Percentiles rank a stretch among this genome's conserved stretches.
Conservation (phyloP, 192 early-diverging fungal species). For the Umbelopsis sp. region DNA sequence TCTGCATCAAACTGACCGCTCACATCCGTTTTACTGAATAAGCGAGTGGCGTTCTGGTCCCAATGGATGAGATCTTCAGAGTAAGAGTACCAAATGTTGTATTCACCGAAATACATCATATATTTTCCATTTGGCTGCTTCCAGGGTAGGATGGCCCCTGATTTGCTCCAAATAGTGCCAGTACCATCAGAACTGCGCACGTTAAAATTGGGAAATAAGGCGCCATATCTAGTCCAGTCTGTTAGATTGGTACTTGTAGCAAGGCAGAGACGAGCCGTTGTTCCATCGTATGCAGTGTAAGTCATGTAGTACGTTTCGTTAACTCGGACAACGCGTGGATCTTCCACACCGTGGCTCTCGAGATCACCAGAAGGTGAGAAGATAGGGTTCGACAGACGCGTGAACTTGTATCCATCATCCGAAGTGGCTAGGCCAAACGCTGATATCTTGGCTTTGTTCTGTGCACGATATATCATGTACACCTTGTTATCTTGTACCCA, state of each 20-base stretch:
- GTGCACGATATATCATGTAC: constrained; percentile 14
- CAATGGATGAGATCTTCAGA: constrained; percentile 11
- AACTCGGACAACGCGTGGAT: constrained; percentile 13
- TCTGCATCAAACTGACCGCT: constrained; percentile 11
- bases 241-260: constrained; percentile 9
- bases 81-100: constrained; percentile 10
- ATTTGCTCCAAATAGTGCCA: constrained; percentile 10
- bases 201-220: constrained; percentile 7
- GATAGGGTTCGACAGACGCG: constrained; percentile 10
- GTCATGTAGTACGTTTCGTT: constrained; percentile 17
- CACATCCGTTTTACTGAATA: constrained; percentile 3
- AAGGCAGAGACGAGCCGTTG: constrained; percentile 3
- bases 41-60: neutral
- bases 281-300: constrained; percentile 12
- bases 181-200: neutral
- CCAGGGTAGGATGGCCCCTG: constrained; percentile 13
- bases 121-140: constrained; percentile 13
- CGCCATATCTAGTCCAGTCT: constrained; percentile 6
- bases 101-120: constrained; percentile 13
- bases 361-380: constrained; percentile 7
- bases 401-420: constrained; percentile 10
- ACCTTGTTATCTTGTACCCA: constrained; percentile 12
- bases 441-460: constrained; percentile 3
- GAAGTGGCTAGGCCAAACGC: constrained; percentile 12
- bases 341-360: constrained; percentile 14